These are phyloP conservation scores for Eucalyptus globulus DNA, from an alignment of 345 rosid species.

Conservation along the genomic window DNA sequence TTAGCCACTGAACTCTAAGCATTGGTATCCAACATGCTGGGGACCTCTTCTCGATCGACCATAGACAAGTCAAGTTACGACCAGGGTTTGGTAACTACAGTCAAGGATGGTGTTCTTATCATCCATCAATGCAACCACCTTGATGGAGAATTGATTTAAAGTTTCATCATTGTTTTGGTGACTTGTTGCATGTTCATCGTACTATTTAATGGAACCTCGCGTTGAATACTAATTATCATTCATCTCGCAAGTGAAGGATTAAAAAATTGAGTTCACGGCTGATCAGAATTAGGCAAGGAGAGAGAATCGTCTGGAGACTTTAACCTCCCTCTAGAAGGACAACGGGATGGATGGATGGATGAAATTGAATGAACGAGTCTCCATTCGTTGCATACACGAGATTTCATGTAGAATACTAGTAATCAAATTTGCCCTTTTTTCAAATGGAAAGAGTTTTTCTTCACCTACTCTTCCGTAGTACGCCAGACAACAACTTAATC, in stretches of 20 bases:
- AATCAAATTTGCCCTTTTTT: background rate
- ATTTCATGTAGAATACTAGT: background rate
- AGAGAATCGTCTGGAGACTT: background rate
- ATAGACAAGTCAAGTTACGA: background rate
- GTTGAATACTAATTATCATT: background rate
- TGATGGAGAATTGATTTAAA: background rate
- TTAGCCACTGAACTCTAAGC: background rate
- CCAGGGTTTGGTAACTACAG: background rate
- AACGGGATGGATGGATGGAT: background rate
- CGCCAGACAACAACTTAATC: background rate
- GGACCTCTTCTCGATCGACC: background rate
- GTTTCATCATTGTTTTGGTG: background rate
- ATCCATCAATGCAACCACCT: background rate
- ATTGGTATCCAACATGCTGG: background rate
- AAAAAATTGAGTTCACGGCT: background rate
- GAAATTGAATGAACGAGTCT: background rate
- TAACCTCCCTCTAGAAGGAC: background rate
- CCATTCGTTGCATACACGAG: background rate
- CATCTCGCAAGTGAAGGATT: background rate
- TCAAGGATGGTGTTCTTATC: background rate
- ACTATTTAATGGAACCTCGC: background rate
- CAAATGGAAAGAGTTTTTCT: background rate
- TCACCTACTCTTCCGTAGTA: background rate
- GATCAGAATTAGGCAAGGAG: background rate
- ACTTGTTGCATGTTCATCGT: background rate